Base-by-base conservation (phyloP, 441 rosid species). In the Bocquillonia castaneifolia region DNA sequence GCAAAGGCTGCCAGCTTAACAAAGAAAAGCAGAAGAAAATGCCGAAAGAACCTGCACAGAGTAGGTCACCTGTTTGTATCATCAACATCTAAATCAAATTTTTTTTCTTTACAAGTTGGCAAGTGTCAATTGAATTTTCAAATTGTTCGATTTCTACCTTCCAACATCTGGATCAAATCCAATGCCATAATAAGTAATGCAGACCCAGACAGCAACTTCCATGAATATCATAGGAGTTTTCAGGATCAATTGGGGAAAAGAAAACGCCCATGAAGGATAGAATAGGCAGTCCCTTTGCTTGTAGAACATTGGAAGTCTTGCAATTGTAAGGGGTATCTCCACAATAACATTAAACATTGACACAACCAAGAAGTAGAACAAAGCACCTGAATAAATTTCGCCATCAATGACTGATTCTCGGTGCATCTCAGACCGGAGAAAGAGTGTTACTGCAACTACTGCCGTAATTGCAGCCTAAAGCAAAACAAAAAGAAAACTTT, bases 221-320 rank as follows among this genome's bases (percentile, higher is more conserved):
- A 77, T 17, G 17, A 88, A 58, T 47, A 88, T 65, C 45, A 88
- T 69, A 3, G 96, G 96, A 53, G 87, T 83, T 78, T 88, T 88
- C 25, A 90, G 82, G 70, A 92, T 77, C 97, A 95, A 88, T 23
- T 82, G 68, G n/a, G 97, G 97, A 40, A 92, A 71, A 47, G 92
- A 60, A 74, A 77, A 92, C 4, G 83, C 82, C 96, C 94, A 92
- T 0, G 94, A 58, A 56, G 97, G 96, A 74, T 75, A 89, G 80
- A 91, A 89, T 13, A 82, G 80, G 37, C 78, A 76, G 62, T 89
- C 91, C 29, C 97, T 80, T 74, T 91, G 96, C 78, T 89, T 91
- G 87, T 82, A 91, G 61, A 91, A 89, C 63, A 91, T 88, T 31
- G 92, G 92, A 74, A 92, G 97, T 64, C 85, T 89, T 62, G 74